phyloP scores from a whole-genome alignment of 148 eudicot species.

The Silene latifolia region DNA sequence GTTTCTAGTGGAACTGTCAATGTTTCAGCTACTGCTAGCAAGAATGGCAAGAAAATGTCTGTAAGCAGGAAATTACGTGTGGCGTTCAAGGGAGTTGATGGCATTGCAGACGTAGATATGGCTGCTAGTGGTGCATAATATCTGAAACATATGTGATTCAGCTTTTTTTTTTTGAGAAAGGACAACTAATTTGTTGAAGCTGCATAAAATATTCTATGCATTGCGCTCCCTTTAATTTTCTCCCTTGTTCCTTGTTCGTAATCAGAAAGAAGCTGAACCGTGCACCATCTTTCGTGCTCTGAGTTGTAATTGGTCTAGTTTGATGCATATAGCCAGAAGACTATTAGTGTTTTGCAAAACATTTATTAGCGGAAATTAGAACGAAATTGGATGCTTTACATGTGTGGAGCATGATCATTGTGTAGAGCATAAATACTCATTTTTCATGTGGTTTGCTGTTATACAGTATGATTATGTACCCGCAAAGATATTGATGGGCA shows the following conservation, averaged over 20 bases:
- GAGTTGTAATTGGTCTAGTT: conserved; percentile 1
- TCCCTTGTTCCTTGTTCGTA: conserved; percentile 2
- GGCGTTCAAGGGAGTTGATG: conserved; percentile 68
- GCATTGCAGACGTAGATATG: conserved; percentile 65
- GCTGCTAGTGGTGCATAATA: conserved; percentile 62
- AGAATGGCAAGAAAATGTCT: conserved; percentile 55
- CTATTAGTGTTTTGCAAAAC: background rate
- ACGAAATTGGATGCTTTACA: too few species aligned
- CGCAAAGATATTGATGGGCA: too few species aligned
- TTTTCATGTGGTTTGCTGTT: too few species aligned
- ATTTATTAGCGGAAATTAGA: background rate
- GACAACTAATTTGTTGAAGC: background rate
- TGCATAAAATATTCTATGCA: background rate
- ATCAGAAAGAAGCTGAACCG: background rate
- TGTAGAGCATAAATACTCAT: too few species aligned
- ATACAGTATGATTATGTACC: too few species aligned
- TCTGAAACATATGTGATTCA: background rate
- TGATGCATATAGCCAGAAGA: background rate
- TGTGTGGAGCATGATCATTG: too few species aligned
- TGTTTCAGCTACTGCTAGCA: conserved; percentile 57
- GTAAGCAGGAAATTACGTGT: conserved; percentile 64
- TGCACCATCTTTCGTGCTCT: background rate
- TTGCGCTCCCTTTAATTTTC: conserved; percentile 10
- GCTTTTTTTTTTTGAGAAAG: background rate
- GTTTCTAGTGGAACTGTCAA: conserved; percentile 51